These are phyloP conservation scores for Fusarium torreyae DNA, from an alignment of 2,329 filamentous ascomycete genomes.

Conservation along the genomic window DNA sequence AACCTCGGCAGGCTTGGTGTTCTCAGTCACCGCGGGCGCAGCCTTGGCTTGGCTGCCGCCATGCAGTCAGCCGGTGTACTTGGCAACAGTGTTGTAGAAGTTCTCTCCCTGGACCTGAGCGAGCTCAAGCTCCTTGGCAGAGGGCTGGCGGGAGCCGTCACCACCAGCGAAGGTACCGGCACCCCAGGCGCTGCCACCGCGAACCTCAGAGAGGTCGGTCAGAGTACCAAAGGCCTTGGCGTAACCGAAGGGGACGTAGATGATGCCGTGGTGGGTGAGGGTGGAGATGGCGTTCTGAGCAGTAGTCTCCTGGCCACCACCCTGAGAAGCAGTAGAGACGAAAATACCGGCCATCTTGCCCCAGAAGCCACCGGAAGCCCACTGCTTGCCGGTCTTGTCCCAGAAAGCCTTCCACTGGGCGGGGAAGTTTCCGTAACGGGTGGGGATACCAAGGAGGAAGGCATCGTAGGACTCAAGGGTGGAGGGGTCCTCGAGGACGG, in stretches of 20 bases:
- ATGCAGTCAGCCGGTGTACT: slow-evolving; percentile 85
- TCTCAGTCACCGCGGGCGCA: slow-evolving; percentile 48
- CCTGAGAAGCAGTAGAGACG: slow-evolving; percentile 85
- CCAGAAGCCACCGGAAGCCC: slow-evolving; percentile 81
- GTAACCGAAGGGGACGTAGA: slow-evolving; percentile 97
- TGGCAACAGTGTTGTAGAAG: slow-evolving; percentile 84
- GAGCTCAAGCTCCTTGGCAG: slow-evolving; percentile 80
- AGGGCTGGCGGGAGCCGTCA: slow-evolving; percentile 89
- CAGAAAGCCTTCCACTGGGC: slow-evolving; percentile 96
- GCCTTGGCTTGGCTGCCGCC: slow-evolving; percentile 62
- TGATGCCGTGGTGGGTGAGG: slow-evolving; percentile 91
- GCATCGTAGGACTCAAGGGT: slow-evolving; percentile 84
- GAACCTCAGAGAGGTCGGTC: slow-evolving; percentile 81
- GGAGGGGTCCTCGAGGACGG: slow-evolving; percentile 70
- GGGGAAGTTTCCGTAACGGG: slow-evolving; percentile 96
- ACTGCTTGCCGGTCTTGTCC: slow-evolving; percentile 91
- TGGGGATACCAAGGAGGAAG: slow-evolving; percentile 94
- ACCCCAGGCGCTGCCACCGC: slow-evolving; percentile 92
- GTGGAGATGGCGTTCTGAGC: slow-evolving; percentile 86
- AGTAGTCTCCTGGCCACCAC: slow-evolving; percentile 95
- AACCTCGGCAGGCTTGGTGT: slow-evolving; percentile 40
- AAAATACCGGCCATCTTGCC: slow-evolving; percentile 96
- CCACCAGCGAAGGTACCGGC: slow-evolving; percentile 87
- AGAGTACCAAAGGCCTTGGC: slow-evolving; percentile 81
- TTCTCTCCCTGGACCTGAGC: slow-evolving; percentile 86